phyloP scores from a whole-genome alignment of 805 yeast genomes.

The Teunomyces funiuensis region DNA sequence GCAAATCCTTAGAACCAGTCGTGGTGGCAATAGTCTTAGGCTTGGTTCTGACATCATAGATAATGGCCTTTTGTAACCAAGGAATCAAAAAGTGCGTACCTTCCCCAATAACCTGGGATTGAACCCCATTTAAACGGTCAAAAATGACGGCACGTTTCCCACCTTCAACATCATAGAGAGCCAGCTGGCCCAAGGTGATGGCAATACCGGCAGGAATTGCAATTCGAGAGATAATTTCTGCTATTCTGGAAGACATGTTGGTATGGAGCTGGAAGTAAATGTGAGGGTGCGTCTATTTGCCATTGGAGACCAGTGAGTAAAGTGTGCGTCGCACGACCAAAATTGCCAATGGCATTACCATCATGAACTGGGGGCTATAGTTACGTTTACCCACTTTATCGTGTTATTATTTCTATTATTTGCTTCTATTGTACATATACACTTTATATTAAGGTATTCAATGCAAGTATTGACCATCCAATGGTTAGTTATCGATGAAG shows the following conservation, averaged over 20 bases:
- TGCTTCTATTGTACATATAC: neutral
- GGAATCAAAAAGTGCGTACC: slow-evolving; percentile 96
- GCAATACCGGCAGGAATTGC: slow-evolving; percentile 75
- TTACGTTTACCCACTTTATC: neutral
- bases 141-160: slow-evolving; percentile 95
- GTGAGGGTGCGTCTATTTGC: slow-evolving; percentile 3
- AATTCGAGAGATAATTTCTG: slow-evolving; percentile 40
- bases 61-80: slow-evolving; percentile 90
- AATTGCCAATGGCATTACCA: neutral
- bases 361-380: too few relatives aligned
- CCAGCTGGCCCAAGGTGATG: slow-evolving; percentile 69
- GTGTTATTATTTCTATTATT: neutral
- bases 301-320: neutral
- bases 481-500: slow-evolving; percentile 51
- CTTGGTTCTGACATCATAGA: slow-evolving; percentile 91
- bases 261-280: neutral
- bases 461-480: neutral
- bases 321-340: neutral
- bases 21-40: slow-evolving; percentile 92
- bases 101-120: slow-evolving; percentile 86
- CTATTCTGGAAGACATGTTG: slow-evolving; percentile 36
- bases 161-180: slow-evolving; percentile 93
- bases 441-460: neutral
- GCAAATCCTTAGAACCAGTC: slow-evolving; percentile 96
- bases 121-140: slow-evolving; percentile 88